Conservation (phyloP, 1,284 basidiomycete species). For the Neonothopanus nambi region DNA sequence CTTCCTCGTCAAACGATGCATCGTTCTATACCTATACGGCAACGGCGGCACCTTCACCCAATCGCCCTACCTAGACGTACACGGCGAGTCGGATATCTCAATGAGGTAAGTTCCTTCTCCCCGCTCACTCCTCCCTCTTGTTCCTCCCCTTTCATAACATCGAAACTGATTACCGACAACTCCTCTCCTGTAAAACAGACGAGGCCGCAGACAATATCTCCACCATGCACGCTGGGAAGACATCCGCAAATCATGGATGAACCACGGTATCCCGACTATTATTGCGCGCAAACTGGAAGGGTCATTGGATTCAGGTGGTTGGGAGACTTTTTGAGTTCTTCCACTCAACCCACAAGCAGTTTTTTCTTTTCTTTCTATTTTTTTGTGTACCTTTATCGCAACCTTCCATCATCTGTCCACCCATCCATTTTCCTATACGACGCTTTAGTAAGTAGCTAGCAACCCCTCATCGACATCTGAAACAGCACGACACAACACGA, state of each 20-base stretch:
- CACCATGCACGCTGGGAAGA: slow-evolving; percentile 92
- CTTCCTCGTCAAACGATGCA: slow-evolving; percentile 91
- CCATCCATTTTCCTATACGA: too few relatives aligned
- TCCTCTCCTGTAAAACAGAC: slow-evolving; percentile 45
- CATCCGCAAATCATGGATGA: slow-evolving; percentile 86
- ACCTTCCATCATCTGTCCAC: too few relatives aligned
- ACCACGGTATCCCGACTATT: slow-evolving; percentile 87
- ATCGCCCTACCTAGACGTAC: slow-evolving; percentile 92
- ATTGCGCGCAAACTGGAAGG: slow-evolving; percentile 90
- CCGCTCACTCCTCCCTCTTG: too few relatives aligned
- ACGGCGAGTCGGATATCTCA: slow-evolving; percentile 92
- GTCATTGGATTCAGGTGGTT: slow-evolving; percentile 88
- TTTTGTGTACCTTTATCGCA: too few relatives aligned
- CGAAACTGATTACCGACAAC: too few relatives aligned
- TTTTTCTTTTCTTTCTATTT: too few relatives aligned
- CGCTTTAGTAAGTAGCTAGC: too few relatives aligned
- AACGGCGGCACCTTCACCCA: slow-evolving; percentile 87
- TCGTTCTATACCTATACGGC: slow-evolving; percentile 89
- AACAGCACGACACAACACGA: too few relatives aligned
- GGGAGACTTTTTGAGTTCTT: slow-evolving; percentile 76
- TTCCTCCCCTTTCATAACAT: too few relatives aligned
- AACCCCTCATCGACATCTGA: too few relatives aligned
- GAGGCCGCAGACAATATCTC: slow-evolving; percentile 86
- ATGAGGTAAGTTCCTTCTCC: slow-evolving; percentile 86
- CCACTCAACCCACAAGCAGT: too few relatives aligned